Evolutionary conservation across 148 eudicot species (phyloP).

Genomic region (Rhododendron williamsianum): DNA sequence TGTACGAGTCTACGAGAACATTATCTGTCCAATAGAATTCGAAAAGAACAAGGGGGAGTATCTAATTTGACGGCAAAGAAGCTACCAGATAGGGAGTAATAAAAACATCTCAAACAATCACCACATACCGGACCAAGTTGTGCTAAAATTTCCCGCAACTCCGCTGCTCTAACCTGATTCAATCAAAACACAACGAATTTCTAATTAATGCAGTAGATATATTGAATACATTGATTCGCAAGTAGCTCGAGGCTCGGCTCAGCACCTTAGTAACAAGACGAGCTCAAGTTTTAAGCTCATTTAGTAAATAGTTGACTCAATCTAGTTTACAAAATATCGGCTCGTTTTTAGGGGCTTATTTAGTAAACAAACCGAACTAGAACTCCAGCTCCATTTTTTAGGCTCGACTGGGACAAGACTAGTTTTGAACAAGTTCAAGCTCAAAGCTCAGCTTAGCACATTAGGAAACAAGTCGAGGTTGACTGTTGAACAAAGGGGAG

Average conservation of each 20-base stretch:
- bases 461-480: no score
- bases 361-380: no score
- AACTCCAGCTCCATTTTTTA: no score
- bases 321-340: neutral
- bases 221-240: neutral
- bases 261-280: no score
- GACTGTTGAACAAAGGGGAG: no score
- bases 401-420: no score
- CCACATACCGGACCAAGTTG: conserved; percentile 87
- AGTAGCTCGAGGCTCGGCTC: neutral
- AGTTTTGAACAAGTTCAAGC: no score
- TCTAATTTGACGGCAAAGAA: neutral
- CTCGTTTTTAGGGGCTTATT: neutral
- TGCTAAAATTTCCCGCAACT: conserved; percentile 73
- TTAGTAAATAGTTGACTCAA: neutral
- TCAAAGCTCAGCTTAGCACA: no score
- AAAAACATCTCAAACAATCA: neutral
- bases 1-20: neutral
- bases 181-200: neutral
- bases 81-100: no score
- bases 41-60: neutral
- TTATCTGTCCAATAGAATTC: neutral
- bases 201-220: neutral
- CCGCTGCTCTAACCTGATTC: conserved; percentile 76
- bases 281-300: neutral